Evolutionary conservation across 129 eudicot genomes (phyloP).

Genomic region (Flaveria ramosissima): DNA sequence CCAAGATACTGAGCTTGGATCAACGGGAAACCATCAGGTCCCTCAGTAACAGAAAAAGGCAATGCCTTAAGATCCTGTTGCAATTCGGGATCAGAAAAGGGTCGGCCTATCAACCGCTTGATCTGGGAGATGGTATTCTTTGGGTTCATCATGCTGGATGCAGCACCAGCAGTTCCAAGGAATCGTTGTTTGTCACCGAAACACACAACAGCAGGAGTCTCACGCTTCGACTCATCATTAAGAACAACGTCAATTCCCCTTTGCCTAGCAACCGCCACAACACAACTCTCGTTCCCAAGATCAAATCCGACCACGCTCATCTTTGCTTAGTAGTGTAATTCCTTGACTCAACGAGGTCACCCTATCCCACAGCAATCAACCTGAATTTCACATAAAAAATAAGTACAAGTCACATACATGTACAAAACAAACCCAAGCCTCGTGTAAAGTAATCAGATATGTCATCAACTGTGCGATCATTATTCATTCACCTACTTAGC

Average conservation of each 20-base stretch:
- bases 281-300: slow-evolving; percentile 88
- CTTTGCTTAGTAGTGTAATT: slow-evolving; percentile 34
- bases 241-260: slow-evolving; percentile 90
- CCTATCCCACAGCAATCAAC: slow-evolving; percentile 22
- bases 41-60: slow-evolving; percentile 76
- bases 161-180: slow-evolving; percentile 96
- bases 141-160: slow-evolving; percentile 90
- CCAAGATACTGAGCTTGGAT: slow-evolving; percentile 77
- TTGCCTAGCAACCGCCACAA: slow-evolving; percentile 95
- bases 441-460: no score
- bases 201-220: slow-evolving; percentile 91
- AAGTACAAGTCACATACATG: no score
- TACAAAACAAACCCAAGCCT: no score
- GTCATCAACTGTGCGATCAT: no score
- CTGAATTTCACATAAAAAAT: slow-evolving; percentile 14
- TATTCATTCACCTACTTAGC: no score
- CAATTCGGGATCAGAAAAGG: slow-evolving; percentile 79
- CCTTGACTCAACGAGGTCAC: slow-evolving; percentile 16
- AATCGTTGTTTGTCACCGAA: slow-evolving; percentile 95
- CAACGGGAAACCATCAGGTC: slow-evolving; percentile 86
- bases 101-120: slow-evolving; percentile 75
- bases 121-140: slow-evolving; percentile 86
- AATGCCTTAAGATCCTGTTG: slow-evolving; percentile 73
- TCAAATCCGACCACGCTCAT: slow-evolving; percentile 98
- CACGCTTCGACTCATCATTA: slow-evolving; percentile 86